Conservation (phyloP, 1,139 yeast species). For the Blastobotrys petasosporus region DNA sequence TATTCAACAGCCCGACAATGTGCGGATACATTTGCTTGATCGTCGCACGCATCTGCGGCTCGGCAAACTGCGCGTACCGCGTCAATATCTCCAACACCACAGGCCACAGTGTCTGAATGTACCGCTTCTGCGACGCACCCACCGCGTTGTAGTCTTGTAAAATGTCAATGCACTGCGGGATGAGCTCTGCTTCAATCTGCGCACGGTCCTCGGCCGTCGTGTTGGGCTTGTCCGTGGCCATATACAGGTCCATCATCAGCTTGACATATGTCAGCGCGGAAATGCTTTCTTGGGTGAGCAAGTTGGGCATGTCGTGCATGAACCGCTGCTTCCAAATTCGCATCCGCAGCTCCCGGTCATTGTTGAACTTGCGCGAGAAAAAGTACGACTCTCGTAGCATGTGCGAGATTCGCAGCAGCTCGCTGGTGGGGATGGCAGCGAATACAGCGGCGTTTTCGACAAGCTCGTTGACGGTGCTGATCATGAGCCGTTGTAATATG, state of each 20-base stretch:
- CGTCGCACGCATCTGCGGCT: slow-evolving; percentile 59
- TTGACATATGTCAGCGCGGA: slow-evolving; percentile 84
- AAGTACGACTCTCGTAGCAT: slow-evolving; percentile 64
- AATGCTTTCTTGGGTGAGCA: slow-evolving; percentile 85
- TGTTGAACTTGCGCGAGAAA: slow-evolving; percentile 84
- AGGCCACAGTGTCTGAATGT: slow-evolving; percentile 82
- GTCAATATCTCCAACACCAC: slow-evolving; percentile 82
- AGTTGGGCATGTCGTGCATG: slow-evolving; percentile 85
- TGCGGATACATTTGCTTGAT: slow-evolving; percentile 64
- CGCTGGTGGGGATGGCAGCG: slow-evolving; percentile 57
- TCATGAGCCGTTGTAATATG: slow-evolving; percentile 81
- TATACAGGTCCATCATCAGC: slow-evolving; percentile 71
- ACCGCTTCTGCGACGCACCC: slow-evolving; percentile 69
- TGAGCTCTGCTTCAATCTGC: slow-evolving; percentile 47
- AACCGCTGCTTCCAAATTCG: slow-evolving; percentile 88
- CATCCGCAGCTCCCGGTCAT: slow-evolving; percentile 77
- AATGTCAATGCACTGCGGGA: slow-evolving; percentile 68
- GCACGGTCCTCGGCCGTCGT: not conserved
- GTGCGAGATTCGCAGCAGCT: slow-evolving; percentile 53
- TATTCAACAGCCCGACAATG: slow-evolving; percentile 60
- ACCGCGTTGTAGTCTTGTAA: slow-evolving; percentile 63
- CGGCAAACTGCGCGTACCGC: slow-evolving; percentile 73
- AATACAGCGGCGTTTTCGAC: slow-evolving; percentile 62
- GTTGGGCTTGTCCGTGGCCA: slow-evolving; percentile 40
- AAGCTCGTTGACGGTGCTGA: slow-evolving; percentile 78